Evolutionary conservation across 352 stramenopile genomes (phyloP), one percentile per base, ranked within the genome.

Genomic region (Globisporangium yorkense): DNA sequence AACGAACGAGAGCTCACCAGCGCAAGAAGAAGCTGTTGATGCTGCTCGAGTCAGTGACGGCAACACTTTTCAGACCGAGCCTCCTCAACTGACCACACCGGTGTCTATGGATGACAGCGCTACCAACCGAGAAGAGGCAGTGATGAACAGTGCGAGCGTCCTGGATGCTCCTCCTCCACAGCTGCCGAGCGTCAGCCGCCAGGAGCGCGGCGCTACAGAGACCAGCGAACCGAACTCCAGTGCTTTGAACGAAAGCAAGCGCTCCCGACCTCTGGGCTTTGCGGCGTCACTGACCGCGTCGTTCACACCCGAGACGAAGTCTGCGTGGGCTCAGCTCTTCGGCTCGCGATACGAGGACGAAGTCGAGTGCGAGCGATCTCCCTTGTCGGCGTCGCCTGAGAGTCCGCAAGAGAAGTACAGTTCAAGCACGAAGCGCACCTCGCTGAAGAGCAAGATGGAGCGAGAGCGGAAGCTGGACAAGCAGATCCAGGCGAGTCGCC

Each of bases 271-370:
- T 33, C 9, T 48, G 29, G 16, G 31, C 21, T 58, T 51, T 24
- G 39, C 20, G 5, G 59, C 70, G 4, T 74, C 70, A 0, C 47
- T 75, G 7, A 71, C 68, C 0, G 74, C 69, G 0, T 40, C 68
- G 1, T 76, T 87, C 50, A 52, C 67, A 18, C 56, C 65, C 6
- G 66, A 74, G 51, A 78, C 74, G 0, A 77, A 70, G 29, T 60
- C 56, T 2, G 72, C 70, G 4, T 87, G 77, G 77, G 56, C 65
- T 0, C 65, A 79, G 41, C 73, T 89, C 27, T 89, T 89, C 58
- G 74, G 75, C 0, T 71, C 75, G 35, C 68, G 70, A 5, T 88
- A 80, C 51, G 79, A 86, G 55, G 68, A 86, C 16, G 65, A 68
- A 0, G 54, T 65, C 4, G 53, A 62, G 13, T 2, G 24, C 12